Evolutionary conservation across 805 yeast species (phyloP).

Genomic region (Candida chauliodis): DNA sequence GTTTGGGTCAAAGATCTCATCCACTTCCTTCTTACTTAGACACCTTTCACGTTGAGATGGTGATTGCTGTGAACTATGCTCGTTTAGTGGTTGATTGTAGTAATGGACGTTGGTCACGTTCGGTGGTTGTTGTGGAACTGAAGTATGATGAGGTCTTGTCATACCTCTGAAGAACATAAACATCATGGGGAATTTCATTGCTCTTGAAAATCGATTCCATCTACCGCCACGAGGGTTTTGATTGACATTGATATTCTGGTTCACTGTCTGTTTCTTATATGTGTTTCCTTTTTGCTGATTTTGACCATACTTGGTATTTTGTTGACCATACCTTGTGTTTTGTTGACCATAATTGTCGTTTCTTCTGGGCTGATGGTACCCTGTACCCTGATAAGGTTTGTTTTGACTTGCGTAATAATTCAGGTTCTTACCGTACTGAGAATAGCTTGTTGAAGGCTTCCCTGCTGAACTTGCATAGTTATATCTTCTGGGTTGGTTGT

Average conservation of each 20-base stretch:
- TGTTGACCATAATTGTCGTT: background rate
- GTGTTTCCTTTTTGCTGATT: background rate
- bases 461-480: background rate
- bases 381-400: too few species aligned
- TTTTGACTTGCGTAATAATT: too few species aligned
- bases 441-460: background rate
- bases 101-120: background rate
- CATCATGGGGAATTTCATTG: constrained; percentile 7
- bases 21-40: background rate
- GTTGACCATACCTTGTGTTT: background rate
- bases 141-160: constrained; percentile 1
- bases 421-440: background rate
- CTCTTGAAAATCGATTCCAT: constrained; percentile 2
- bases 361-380: background rate
- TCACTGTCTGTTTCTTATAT: background rate
- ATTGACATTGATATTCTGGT: constrained; percentile 4
- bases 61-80: background rate
- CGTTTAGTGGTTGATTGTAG: constrained; percentile 1
- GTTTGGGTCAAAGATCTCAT: constrained; percentile 2
- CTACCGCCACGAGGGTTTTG: constrained; percentile 2
- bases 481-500: background rate
- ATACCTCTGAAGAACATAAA: constrained; percentile 6
- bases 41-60: background rate
- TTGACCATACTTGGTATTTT: background rate
- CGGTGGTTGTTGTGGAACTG: background rate